Percentiles rank a stretch among this genome's conserved stretches.
Conservation (phyloP, 306 rosid species). For the Sechiopsis laciniata region DNA sequence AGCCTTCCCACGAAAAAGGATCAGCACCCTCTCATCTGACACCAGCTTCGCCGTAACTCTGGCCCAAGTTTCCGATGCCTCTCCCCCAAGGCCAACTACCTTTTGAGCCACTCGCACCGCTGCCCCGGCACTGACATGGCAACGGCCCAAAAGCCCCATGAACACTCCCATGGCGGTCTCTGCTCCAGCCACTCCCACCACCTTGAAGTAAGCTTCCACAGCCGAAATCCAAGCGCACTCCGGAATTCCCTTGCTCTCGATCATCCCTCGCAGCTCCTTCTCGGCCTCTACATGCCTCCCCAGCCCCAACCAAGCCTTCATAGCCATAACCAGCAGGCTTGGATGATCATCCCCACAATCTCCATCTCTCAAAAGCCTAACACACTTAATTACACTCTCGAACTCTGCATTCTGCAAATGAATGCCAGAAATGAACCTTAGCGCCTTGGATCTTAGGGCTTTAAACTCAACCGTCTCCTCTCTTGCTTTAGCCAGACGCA, state of each 20-base stretch:
- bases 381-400: conserved; percentile 79
- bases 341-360: conserved; percentile 74
- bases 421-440: conserved; percentile 72
- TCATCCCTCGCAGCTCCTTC: conserved; percentile 87
- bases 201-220: conserved; percentile 65
- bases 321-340: conserved; percentile 74
- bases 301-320: conserved; percentile 88
- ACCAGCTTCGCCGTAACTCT: conserved; percentile 83
- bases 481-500: conserved; percentile 41
- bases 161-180: conserved; percentile 87
- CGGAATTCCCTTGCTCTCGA: conserved; percentile 60
- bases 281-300: conserved; percentile 69
- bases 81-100: conserved; percentile 44
- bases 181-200: conserved; percentile 75
- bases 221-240: conserved; percentile 87
- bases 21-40: conserved; percentile 75
- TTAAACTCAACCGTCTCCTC: conserved; percentile 46
- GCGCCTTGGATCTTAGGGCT: conserved; percentile 53
- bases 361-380: conserved; percentile 69
- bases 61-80: conserved; percentile 59
- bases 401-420: conserved; percentile 78
- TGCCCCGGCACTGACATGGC: conserved; percentile 75
- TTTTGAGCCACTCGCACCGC: conserved; percentile 71
- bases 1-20: conserved; percentile 55
- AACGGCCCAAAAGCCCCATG: conserved; percentile 79